Evolutionary conservation across 495 filamentous ascomycete genomes (phyloP).

Genomic region (Trichoderma reesei): DNA sequence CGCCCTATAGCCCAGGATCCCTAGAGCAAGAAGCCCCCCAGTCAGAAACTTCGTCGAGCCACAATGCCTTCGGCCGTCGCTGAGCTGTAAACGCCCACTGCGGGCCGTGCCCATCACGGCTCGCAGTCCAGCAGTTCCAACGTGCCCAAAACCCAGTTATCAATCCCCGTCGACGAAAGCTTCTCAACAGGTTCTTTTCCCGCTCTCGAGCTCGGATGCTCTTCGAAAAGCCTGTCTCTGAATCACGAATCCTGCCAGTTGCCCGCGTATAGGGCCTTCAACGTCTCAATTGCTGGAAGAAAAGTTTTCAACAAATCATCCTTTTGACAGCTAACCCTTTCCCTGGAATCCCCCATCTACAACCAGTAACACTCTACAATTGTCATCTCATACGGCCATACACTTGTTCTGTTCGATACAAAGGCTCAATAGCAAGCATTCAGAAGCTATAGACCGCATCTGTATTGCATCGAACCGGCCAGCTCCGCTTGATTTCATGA

Average conservation of each 20-base stretch:
- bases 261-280: slow-evolving; percentile 8
- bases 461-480: neutral
- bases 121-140: slow-evolving; percentile 71
- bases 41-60: slow-evolving; percentile 65
- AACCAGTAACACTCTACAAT: neutral
- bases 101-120: slow-evolving; percentile 49
- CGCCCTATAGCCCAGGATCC: slow-evolving; percentile 37
- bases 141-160: slow-evolving; percentile 53
- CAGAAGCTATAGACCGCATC: neutral
- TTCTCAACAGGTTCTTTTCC: slow-evolving; percentile 27
- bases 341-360: slow-evolving; percentile 9
- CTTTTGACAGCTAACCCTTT: slow-evolving; percentile 14
- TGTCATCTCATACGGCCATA: neutral
- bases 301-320: slow-evolving; percentile 17
- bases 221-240: slow-evolving; percentile 24
- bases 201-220: slow-evolving; percentile 13
- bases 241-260: neutral
- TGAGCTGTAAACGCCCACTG: slow-evolving; percentile 92
- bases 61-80: slow-evolving; percentile 78
- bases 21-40: slow-evolving; percentile 23
- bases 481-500: neutral
- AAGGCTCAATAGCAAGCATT: neutral
- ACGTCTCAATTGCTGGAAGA: slow-evolving; percentile 8
- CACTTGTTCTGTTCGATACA: neutral
- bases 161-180: slow-evolving; percentile 28